Evolutionary conservation across 805 yeast genomes (phyloP).

Genomic region (Candida piceae): DNA sequence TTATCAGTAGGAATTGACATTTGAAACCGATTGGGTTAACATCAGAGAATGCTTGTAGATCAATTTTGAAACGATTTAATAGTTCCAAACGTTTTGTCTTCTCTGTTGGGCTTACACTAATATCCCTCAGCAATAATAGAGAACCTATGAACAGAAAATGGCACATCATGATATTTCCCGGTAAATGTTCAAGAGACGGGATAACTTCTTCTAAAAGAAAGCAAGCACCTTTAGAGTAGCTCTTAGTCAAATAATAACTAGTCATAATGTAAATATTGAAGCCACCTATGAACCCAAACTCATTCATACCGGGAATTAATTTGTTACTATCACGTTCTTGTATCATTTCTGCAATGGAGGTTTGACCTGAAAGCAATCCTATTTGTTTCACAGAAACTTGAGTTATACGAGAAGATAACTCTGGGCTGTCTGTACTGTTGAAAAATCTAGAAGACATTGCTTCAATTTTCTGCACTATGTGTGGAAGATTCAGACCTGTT

Average conservation of each 20-base stretch:
- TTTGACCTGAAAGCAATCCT: slow-evolving; percentile 5
- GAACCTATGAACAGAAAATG: slow-evolving; percentile 11
- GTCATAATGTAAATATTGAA: slow-evolving; percentile 1
- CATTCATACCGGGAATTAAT: neutral
- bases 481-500: slow-evolving; percentile 9
- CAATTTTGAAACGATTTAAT: slow-evolving; percentile 19
- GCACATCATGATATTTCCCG: slow-evolving; percentile 4
- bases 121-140: slow-evolving; percentile 9
- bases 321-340: neutral
- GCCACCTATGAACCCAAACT: neutral
- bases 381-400: slow-evolving; percentile 2
- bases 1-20: slow-evolving; percentile 32
- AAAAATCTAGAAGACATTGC: neutral
- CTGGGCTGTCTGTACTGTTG: neutral
- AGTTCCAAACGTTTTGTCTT: slow-evolving; percentile 9
- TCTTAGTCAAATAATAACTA: slow-evolving; percentile 6
- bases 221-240: slow-evolving; percentile 5
- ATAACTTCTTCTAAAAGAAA: slow-evolving; percentile 3
- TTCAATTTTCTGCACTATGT: slow-evolving; percentile 7
- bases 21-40: slow-evolving; percentile 35
- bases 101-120: slow-evolving; percentile 17
- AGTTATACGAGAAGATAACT: neutral
- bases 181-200: neutral
- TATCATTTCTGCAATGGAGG: neutral
- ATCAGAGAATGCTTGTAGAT: slow-evolving; percentile 32